Conservation (phyloP, 495 filamentous ascomycete species). For the Talaromyces stipitatus region DNA sequence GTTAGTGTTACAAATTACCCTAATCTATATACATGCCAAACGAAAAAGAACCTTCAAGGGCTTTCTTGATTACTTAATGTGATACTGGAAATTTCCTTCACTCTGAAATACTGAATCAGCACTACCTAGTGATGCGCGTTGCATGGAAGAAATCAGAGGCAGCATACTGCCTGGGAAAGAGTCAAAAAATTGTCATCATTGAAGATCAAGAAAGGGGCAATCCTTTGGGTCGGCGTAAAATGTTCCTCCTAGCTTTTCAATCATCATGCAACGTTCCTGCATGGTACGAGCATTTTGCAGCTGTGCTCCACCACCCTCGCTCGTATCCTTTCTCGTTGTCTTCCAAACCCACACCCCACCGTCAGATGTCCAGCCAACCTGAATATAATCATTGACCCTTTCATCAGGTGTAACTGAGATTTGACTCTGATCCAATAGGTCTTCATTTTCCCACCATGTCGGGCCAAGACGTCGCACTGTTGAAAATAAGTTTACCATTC, state of each 20-base stretch:
- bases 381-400: constrained; percentile 3
- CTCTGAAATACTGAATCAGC: too few species aligned
- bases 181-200: background rate
- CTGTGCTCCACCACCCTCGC: constrained; percentile 5
- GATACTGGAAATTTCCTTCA: too few species aligned
- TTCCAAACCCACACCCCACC: constrained; percentile 11
- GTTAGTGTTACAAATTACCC: too few species aligned
- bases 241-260: constrained; percentile 1
- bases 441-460: constrained; percentile 1
- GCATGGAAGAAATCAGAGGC: too few species aligned
- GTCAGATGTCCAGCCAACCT: constrained; percentile 8
- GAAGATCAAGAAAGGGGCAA: background rate
- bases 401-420: background rate
- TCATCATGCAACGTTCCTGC: constrained; percentile 4
- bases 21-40: too few species aligned
- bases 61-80: too few species aligned
- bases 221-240: constrained; percentile 4
- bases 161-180: too few species aligned
- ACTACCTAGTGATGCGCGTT: too few species aligned
- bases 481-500: background rate
- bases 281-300: constrained; percentile 9
- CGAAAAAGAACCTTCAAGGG: too few species aligned
- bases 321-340: constrained; percentile 3
- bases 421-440: background rate
- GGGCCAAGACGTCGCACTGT: background rate